Conservation (phyloP, 768 basidiomycete species). For the Lentinula guzmanii region DNA sequence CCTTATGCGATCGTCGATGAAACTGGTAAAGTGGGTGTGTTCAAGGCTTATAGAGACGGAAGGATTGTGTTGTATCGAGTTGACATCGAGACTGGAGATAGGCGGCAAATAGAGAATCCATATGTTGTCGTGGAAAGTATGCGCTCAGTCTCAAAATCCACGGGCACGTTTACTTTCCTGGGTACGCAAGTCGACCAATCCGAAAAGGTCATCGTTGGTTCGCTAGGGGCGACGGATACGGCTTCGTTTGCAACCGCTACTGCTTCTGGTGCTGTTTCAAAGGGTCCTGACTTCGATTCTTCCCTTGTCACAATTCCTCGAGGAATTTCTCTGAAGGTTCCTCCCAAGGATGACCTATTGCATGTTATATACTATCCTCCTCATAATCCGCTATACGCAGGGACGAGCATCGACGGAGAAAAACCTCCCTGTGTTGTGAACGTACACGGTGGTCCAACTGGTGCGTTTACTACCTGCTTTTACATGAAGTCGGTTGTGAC, state of each 20-base stretch:
- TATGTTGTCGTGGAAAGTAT: slow-evolving; percentile 36
- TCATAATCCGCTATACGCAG: slow-evolving; percentile 53
- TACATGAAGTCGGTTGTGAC: neutral
- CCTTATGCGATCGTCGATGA: slow-evolving; percentile 18
- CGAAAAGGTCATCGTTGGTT: slow-evolving; percentile 26
- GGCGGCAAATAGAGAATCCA: slow-evolving; percentile 28
- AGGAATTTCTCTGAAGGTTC: slow-evolving; percentile 17
- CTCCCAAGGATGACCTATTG: slow-evolving; percentile 30
- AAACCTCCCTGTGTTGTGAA: slow-evolving; percentile 62
- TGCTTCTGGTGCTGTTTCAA: neutral
- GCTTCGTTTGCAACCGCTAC: slow-evolving; percentile 5
- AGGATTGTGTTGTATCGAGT: slow-evolving; percentile 23
- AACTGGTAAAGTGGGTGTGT: slow-evolving; percentile 19
- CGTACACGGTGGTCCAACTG: slow-evolving; percentile 73
- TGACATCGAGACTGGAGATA: slow-evolving; percentile 15
- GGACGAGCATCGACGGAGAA: slow-evolving; percentile 38
- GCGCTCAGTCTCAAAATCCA: slow-evolving; percentile 23
- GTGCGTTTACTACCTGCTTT: neutral
- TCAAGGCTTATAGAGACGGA: slow-evolving; percentile 23
- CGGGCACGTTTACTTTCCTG: slow-evolving; percentile 31
- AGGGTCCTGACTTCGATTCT: neutral
- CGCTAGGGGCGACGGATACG: neutral
- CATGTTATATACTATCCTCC: slow-evolving; percentile 67
- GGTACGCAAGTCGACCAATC: slow-evolving; percentile 35
- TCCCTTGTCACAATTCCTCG: slow-evolving; percentile 19